Evolutionary conservation across 257 asterid genomes (phyloP).

Genomic region (Solanum clarkiae): DNA sequence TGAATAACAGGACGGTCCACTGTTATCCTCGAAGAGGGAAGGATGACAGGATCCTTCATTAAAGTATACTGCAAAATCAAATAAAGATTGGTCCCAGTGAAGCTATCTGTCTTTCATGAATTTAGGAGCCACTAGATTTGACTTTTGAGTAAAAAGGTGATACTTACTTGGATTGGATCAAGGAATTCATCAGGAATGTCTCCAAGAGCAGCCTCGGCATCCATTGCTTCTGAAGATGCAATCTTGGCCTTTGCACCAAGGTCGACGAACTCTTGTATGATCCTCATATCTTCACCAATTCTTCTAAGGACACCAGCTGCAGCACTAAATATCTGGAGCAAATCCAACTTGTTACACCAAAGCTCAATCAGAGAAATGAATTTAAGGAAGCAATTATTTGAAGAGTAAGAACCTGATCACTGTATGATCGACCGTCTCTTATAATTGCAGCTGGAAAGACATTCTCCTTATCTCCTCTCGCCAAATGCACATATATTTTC

Average conservation of each 20-base stretch:
- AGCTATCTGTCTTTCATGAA: background rate
- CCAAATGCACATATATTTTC: constrained; percentile 70
- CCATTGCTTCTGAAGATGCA: constrained; percentile 87
- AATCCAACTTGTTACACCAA: background rate
- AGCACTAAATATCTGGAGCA: constrained; percentile 65
- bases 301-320: constrained; percentile 72
- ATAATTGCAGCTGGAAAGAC: constrained; percentile 74
- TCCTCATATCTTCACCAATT: constrained; percentile 69
- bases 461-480: constrained; percentile 70
- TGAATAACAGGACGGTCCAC: constrained; percentile 86
- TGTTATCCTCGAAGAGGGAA: constrained; percentile 75
- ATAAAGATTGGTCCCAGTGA: background rate
- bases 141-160: background rate
- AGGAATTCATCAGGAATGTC: constrained; percentile 99
- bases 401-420: constrained; percentile 48
- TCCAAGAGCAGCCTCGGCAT: constrained; percentile 92
- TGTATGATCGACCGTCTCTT: constrained; percentile 92
- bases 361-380: background rate
- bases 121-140: background rate
- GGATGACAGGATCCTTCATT: constrained; percentile 91
- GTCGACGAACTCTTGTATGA: constrained; percentile 59
- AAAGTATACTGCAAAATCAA: constrained; percentile 62
- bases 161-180: constrained; percentile 87
- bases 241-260: constrained; percentile 73
- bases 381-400: background rate